phyloP scores from a whole-genome alignment of 1,284 basidiomycete species.

The Cyathus olla region DNA sequence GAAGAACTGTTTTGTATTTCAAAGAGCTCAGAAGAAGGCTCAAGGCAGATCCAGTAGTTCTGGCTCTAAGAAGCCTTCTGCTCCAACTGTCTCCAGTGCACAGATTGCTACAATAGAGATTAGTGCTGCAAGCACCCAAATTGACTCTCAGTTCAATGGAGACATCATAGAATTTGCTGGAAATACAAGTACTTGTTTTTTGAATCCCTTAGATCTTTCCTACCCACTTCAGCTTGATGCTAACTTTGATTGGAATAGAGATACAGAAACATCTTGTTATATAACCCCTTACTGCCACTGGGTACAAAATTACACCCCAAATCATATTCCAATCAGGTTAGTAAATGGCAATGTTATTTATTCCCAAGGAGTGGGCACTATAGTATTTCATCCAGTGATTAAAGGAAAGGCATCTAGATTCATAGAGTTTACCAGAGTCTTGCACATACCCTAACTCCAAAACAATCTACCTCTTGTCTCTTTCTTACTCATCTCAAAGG shows the following conservation, averaged over 20 bases:
- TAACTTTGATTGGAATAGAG: slow-evolving; percentile 35
- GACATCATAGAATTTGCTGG: slow-evolving; percentile 3
- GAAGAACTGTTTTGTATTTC: not conserved
- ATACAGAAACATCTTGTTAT: slow-evolving; percentile 48
- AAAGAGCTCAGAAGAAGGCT: not conserved
- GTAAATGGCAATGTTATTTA: slow-evolving; percentile 28
- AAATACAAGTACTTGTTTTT: slow-evolving; percentile 5
- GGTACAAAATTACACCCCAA: slow-evolving; percentile 35
- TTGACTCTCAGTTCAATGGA: not conserved
- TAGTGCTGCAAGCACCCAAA: not conserved
- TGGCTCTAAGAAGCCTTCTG: not conserved
- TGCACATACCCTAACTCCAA: slow-evolving; percentile 44
- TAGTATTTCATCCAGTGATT: slow-evolving; percentile 35
- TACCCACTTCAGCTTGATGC: slow-evolving; percentile 1
- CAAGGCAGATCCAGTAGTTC: not conserved
- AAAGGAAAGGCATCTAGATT: slow-evolving; percentile 12
- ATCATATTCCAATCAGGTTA: slow-evolving; percentile 23
- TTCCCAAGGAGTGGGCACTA: slow-evolving; percentile 37
- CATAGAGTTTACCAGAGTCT: slow-evolving; percentile 39
- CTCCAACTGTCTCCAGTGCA: not conserved
- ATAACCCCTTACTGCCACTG: slow-evolving; percentile 47
- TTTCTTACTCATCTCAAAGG: slow-evolving; percentile 18
- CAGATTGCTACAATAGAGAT: not conserved
- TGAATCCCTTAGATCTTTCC: slow-evolving; percentile 2
- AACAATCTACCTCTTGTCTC: slow-evolving; percentile 40